phyloP scores from a whole-genome alignment of 768 basidiomycete genomes.

The Hydnomerulius pinastri region DNA sequence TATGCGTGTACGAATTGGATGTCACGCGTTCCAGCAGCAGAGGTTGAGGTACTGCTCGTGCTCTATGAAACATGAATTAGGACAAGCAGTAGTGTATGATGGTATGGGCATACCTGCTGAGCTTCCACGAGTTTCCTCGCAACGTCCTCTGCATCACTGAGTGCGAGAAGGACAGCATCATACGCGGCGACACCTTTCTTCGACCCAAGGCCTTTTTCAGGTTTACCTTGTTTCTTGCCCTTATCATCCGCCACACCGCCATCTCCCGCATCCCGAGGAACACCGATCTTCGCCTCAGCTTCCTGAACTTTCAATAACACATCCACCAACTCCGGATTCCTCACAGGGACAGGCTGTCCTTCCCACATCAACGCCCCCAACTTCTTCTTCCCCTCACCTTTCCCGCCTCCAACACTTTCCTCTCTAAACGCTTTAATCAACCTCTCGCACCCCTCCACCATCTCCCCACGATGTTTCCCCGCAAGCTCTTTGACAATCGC shows the following conservation, averaged over 20 bases:
- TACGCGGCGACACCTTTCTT: slow-evolving; percentile 85
- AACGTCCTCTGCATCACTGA: slow-evolving; percentile 90
- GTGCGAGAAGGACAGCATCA: slow-evolving; percentile 77
- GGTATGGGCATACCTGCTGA: slow-evolving; percentile 64
- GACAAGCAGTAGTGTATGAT: neutral
- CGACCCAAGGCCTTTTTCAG: slow-evolving; percentile 44
- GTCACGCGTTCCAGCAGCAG: slow-evolving; percentile 58
- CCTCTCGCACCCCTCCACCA: slow-evolving; percentile 64
- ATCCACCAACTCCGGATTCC: slow-evolving; percentile 90
- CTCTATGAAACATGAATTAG: slow-evolving; percentile 32
- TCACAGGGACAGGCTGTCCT: slow-evolving; percentile 77
- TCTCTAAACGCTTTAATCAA: slow-evolving; percentile 52
- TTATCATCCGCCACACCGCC: slow-evolving; percentile 30
- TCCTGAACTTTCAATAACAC: slow-evolving; percentile 82
- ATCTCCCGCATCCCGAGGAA: slow-evolving; percentile 26
- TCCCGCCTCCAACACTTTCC: slow-evolving; percentile 39
- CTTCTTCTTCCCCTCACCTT: slow-evolving; percentile 49
- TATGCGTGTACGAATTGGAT: slow-evolving; percentile 86
- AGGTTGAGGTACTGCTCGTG: slow-evolving; percentile 40
- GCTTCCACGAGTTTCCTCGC: slow-evolving; percentile 78
- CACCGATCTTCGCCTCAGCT: slow-evolving; percentile 61
- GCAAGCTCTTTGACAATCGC: slow-evolving; percentile 69
- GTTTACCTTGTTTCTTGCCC: slow-evolving; percentile 38
- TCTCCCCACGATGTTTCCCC: slow-evolving; percentile 51
- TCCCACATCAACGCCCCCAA: slow-evolving; percentile 75